phyloP scores from a whole-genome alignment of 2,329 filamentous ascomycete species.

The Fusarium virguliforme region DNA sequence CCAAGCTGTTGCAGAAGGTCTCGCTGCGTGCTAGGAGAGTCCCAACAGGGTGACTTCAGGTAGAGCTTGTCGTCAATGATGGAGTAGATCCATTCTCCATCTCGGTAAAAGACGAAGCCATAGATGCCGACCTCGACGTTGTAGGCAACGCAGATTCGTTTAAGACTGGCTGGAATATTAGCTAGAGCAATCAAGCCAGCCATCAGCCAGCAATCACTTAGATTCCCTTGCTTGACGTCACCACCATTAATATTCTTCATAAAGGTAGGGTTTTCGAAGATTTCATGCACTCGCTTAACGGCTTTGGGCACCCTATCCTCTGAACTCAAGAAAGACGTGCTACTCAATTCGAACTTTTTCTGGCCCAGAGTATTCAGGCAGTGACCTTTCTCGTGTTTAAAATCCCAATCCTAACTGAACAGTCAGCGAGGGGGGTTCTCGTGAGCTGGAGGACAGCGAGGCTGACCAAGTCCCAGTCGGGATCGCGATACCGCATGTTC shows the following conservation, averaged over 20 bases:
- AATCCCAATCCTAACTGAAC: conserved; percentile 72
- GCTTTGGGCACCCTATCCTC: conserved; percentile 75
- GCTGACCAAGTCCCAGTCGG: conserved; percentile 71
- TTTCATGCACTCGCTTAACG: conserved; percentile 82
- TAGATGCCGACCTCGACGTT: conserved; percentile 85
- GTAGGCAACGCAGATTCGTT: conserved; percentile 82
- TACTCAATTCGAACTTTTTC: conserved; percentile 67
- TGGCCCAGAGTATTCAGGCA: conserved; percentile 69
- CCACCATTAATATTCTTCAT: conserved; percentile 76
- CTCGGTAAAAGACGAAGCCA: conserved; percentile 89
- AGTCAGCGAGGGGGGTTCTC: conserved; percentile 31
- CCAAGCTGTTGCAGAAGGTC: conserved; percentile 83
- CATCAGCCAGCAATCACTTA: conserved; percentile 88
- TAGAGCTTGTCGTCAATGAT: no score
- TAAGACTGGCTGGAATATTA: conserved; percentile 80
- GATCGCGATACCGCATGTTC: conserved; percentile 85
- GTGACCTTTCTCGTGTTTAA: conserved; percentile 75
- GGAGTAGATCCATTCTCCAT: conserved; percentile 92
- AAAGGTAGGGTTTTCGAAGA: conserved; percentile 82
- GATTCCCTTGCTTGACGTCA: conserved; percentile 82
- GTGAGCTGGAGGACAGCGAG: not conserved
- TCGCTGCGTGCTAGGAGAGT: conserved; percentile 82
- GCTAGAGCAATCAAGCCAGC: conserved; percentile 83
- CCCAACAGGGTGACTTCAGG: conserved; percentile 85
- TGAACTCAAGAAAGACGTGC: conserved; percentile 62